A percentile compares a stretch with the other conserved stretches of the same genome.
Conservation (phyloP, 148 eudicot genomes). For the Talinum fruticosum region DNA sequence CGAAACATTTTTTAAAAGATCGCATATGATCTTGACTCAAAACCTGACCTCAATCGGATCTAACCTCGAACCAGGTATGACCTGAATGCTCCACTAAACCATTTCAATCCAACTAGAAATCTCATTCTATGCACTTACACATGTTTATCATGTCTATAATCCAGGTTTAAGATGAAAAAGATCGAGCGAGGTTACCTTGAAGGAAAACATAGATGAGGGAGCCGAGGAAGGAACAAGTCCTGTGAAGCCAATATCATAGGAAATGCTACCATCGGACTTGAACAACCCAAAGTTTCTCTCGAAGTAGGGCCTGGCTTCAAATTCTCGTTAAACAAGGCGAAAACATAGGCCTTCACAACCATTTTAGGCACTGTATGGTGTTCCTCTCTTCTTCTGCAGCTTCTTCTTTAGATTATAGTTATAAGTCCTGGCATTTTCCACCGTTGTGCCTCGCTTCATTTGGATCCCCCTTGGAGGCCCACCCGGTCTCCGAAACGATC, state of each 20-base stretch:
- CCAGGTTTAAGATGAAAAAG: too few relatives aligned
- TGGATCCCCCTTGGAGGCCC: constrained; percentile 78
- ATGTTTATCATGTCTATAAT: too few relatives aligned
- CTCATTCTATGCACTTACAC: not conserved
- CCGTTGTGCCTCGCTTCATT: constrained; percentile 53
- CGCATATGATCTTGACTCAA: not conserved
- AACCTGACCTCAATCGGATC: not conserved
- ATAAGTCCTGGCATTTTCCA: constrained; percentile 60
- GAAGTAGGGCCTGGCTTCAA: constrained; percentile 86
- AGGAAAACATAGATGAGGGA: constrained; percentile 32
- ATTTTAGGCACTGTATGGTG: constrained; percentile 66
- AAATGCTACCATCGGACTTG: constrained; percentile 74
- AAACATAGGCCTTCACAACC: constrained; percentile 59
- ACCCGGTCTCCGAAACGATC: constrained; percentile 87
- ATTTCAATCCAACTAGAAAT: not conserved
- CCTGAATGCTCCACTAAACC: not conserved
- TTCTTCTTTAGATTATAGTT: constrained; percentile 53
- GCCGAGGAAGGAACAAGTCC: constrained; percentile 63
- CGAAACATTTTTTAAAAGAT: too few relatives aligned
- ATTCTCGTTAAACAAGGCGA: constrained; percentile 79
- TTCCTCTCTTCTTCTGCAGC: constrained; percentile 69
- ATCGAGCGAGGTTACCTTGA: constrained; percentile 26
- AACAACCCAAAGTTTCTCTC: constrained; percentile 89
- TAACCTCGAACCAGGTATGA: not conserved
- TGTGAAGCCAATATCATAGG: constrained; percentile 73